Conservation (phyloP, 2,329 filamentous ascomycete genomes). For the Fusarium fracticaudum region DNA sequence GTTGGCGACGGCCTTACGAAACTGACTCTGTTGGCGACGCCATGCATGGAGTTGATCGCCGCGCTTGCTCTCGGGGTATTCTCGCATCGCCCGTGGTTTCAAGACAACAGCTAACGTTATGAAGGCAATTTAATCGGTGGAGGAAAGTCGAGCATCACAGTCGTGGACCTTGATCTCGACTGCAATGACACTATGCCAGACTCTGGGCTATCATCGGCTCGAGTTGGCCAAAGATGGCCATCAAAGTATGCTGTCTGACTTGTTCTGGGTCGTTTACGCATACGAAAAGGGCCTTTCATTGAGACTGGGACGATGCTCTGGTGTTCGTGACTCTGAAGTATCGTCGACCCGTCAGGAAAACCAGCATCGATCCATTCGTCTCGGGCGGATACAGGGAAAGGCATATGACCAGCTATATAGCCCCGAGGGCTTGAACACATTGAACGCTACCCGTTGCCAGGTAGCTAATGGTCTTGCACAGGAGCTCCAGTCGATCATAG, state of each 20-base stretch:
- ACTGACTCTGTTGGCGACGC: conserved; percentile 46
- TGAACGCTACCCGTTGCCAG: neutral
- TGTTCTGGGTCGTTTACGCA: conserved; percentile 51
- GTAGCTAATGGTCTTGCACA: neutral
- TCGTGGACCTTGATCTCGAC: conserved; percentile 51
- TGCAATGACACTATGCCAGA: conserved; percentile 48
- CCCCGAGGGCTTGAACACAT: conserved; percentile 3
- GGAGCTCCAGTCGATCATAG: conserved; percentile 18
- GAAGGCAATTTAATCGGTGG: conserved; percentile 47
- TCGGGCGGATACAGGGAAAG: conserved; percentile 44
- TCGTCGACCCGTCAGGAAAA: conserved; percentile 26
- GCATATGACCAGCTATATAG: conserved; percentile 50
- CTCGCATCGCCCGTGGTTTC: fast-evolving
- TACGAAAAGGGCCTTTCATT: conserved; percentile 51
- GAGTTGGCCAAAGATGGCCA: neutral
- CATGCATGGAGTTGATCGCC: conserved; percentile 47
- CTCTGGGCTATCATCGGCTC: conserved; percentile 46
- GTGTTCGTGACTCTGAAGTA: conserved; percentile 47
- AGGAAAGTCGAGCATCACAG: conserved; percentile 44
- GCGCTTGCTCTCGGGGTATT: conserved; percentile 48
- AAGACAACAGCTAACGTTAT: fast-evolving
- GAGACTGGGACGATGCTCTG: conserved; percentile 47
- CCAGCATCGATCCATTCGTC: conserved; percentile 29
- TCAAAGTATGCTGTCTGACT: neutral
- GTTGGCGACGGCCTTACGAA: conserved; percentile 38